Base-by-base conservation (phyloP, 208 protist species). In the Herpetomonas samuelpessoai region DNA sequence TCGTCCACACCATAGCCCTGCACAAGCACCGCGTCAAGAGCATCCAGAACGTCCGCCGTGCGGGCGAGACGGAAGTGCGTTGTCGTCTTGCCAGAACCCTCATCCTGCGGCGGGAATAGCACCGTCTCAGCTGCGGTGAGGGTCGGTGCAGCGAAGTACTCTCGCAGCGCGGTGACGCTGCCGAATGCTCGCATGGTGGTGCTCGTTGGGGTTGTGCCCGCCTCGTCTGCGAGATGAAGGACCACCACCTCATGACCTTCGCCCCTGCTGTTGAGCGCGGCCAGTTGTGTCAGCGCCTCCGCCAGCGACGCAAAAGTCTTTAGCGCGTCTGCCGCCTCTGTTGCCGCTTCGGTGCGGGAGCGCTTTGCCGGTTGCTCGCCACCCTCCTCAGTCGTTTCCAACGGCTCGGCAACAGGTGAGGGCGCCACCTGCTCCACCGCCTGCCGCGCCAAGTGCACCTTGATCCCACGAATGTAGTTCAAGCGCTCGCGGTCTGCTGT, bases 401-500 rank as follows among this genome's bases (percentile, higher is more conserved):
- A 19, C 1, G 26, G 16, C 2, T 35, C 29, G 27, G 29, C n/a
- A 1, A 46, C 30, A n/a, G 1, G 7, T 21, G 44, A 50, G 49
- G 31, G 73, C 64, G 55, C 58, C 57, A 10, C 74, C 66, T 81
- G 67, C 16, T 68, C 56, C 2, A 52, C 68, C 12, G 71, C 76
- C 21, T 45, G 57, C 21, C 62, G 69, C 30, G 81, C 81, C 44
- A 81, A 59, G 38, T 68, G 47, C 18, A 81, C 60, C 63, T 91
- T 91, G 46, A 72, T 57, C n/a, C 71, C 70, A 7, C 57, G 25
- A 6, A 77, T 62, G 58, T 78, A 91, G 14, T 57, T 55, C 28
- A 62, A 57, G 55, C 62, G 65, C 30, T 65, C 58, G 27, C 55
- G 29, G 21, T 56, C 60, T 27, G 62, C 58, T 16, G 50, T 30